phyloP scores from a whole-genome alignment of 768 basidiomycete genomes.

The Rhizopogon sp. region DNA sequence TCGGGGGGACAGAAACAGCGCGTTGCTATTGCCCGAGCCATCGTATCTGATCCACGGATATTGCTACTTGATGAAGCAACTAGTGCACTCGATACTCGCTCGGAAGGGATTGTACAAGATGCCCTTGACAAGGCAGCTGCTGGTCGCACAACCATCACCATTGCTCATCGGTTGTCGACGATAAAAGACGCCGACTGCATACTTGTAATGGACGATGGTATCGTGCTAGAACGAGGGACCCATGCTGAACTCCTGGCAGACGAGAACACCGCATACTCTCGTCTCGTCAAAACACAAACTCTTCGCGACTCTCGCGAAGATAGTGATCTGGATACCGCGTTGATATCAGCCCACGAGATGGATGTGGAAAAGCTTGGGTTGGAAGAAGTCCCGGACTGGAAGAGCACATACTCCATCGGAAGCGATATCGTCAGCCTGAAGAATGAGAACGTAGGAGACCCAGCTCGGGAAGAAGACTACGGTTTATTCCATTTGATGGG shows the following conservation, averaged over 20 bases:
- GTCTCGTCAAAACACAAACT: conserved; percentile 39
- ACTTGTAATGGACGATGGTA: conserved; percentile 40
- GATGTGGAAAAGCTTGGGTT: conserved; percentile 20
- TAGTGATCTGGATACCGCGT: conserved; percentile 6
- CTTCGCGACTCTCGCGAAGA: conserved; percentile 26
- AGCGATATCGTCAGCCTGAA: conserved; percentile 2
- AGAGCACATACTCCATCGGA: conserved; percentile 12
- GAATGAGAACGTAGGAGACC: background rate
- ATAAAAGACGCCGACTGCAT: conserved; percentile 42
- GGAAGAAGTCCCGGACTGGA: conserved; percentile 26
- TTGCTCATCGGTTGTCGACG: conserved; percentile 31
- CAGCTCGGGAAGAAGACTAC: conserved; percentile 8
- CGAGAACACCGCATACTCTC: conserved; percentile 35
- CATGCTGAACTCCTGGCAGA: conserved; percentile 33
- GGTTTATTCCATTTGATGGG: conserved; percentile 32
- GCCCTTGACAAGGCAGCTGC: conserved; percentile 46
- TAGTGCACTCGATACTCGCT: conserved; percentile 44
- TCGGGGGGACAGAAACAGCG: conserved; percentile 50
- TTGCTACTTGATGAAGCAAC: conserved; percentile 48
- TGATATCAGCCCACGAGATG: conserved; percentile 7
- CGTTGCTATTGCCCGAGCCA: conserved; percentile 48
- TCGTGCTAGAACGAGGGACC: conserved; percentile 39
- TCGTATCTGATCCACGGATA: conserved; percentile 44
- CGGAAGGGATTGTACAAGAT: conserved; percentile 48
- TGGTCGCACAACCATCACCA: conserved; percentile 32